Evolutionary conservation across 2,329 filamentous ascomycete species (phyloP), one percentile per base, ranked within the genome.

Genomic region (Ophiognomonia clavigignenti-juglandacearum): DNA sequence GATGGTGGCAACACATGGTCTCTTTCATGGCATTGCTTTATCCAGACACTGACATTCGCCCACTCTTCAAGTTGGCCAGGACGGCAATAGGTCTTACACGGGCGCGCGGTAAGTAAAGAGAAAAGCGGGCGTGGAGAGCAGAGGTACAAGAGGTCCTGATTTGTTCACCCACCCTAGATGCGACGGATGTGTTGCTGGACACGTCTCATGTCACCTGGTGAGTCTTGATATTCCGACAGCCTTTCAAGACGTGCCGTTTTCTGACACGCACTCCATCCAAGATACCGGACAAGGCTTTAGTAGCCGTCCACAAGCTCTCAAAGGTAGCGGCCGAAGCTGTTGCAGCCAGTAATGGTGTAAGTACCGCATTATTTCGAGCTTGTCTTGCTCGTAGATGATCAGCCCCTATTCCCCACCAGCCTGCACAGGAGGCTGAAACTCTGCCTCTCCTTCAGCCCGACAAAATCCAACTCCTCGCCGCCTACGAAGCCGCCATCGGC

Each of bases 401-500:
- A n/a, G n/a, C n/a, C n/a, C n/a, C n/a, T n/a, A n/a, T n/a, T n/a
- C n/a, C n/a, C n/a, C n/a, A n/a, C n/a, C n/a, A n/a, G n/a, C n/a
- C 7, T 24, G 36, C 20, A 11, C 31, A 11, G 4, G 4, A 14
- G 20, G 18, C 20, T 18, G 22, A 43, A 3, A 34, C 9, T 8
- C 6, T 11, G 6, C 10, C 6, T 16, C 19, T 9, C 19, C 4
- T 26, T 7, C 32, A 50, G 45, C 24, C 16, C 23, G 24, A 48
- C 14, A 45, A 40, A 9, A 27, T 44, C 18, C 24, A 42, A 9
- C 14, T 51, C 4, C 45, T 48, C 4, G 45, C 45, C 29, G 45
- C 38, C 6, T 48, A 45, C 26, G 45, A 51, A 38, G 49, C 45
- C 19, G 38, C 49, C 27, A 45, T 48, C 3, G 45, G 37, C 10